phyloP scores from a whole-genome alignment of 192 early-diverging fungal genomes.

The Gigaspora rosea region DNA sequence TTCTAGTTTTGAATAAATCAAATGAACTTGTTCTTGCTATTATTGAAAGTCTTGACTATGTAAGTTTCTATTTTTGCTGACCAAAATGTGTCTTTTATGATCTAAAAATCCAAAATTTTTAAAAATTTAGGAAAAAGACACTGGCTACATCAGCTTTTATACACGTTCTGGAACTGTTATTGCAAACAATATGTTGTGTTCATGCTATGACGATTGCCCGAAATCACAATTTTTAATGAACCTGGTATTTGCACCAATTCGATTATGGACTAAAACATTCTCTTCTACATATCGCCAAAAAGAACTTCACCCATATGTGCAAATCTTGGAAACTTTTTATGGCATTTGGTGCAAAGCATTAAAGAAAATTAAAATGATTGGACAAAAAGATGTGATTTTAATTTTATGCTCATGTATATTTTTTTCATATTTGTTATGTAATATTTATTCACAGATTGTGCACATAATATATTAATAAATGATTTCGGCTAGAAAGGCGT shows the following conservation, averaged over 20 bases:
- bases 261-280: slow-evolving; percentile 3
- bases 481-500: too few species aligned
- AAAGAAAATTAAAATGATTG: slow-evolving; percentile 14
- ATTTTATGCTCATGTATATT: too few species aligned
- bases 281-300: slow-evolving; percentile 9
- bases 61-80: not conserved
- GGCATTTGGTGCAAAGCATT: slow-evolving; percentile 1
- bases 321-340: slow-evolving; percentile 16
- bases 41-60: not conserved
- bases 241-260: slow-evolving; percentile 22
- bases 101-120: not conserved
- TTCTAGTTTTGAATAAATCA: slow-evolving; percentile 1
- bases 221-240: slow-evolving; percentile 19
- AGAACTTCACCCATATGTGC: slow-evolving; percentile 23
- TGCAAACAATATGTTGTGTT: slow-evolving; percentile 8
- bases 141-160: slow-evolving; percentile 24
- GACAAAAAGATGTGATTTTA: not conserved
- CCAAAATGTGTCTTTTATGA: not conserved
- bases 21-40: slow-evolving; percentile 13
- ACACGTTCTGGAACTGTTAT: slow-evolving; percentile 13
- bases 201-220: slow-evolving; percentile 20
- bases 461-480: too few species aligned
- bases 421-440: too few species aligned
- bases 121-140: not conserved
- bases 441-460: too few species aligned